Percentiles rank a stretch among this genome's conserved stretches.
Evolutionary conservation across 345 rosid genomes (phyloP).

Genomic region (Nasturtium officinale): DNA sequence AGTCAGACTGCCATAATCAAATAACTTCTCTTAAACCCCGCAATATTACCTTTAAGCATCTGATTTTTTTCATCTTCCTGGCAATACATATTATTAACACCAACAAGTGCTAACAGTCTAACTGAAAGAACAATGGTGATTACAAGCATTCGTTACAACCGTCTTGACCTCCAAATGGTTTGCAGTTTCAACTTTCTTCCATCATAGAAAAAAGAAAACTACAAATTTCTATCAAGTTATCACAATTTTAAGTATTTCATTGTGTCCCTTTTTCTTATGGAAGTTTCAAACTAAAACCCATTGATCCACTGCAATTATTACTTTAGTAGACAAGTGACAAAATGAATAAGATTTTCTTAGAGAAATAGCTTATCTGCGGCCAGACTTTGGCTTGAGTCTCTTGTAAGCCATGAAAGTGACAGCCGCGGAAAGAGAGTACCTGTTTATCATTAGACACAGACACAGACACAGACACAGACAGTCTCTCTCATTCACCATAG

Average conservation of each 20-base stretch:
- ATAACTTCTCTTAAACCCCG: not conserved
- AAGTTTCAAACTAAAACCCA: constrained; percentile 5
- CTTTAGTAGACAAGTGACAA: constrained; percentile 19
- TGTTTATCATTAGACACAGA: constrained; percentile 40
- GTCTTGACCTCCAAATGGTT: constrained; percentile 1
- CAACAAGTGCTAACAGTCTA: not conserved
- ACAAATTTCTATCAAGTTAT: not conserved
- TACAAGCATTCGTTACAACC: constrained; percentile 11
- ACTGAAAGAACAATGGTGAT: not conserved
- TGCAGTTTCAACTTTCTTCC: constrained; percentile 5
- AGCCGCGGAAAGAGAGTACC: constrained; percentile 93
- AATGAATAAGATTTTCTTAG: constrained; percentile 25
- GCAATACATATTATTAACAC: not conserved
- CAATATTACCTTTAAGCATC: not conserved
- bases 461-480: constrained; percentile 17
- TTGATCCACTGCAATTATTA: constrained; percentile 15
- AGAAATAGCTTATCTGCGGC: constrained; percentile 46
- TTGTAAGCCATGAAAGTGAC: constrained; percentile 93
- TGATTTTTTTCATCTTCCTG: not conserved
- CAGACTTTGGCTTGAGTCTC: constrained; percentile 59
- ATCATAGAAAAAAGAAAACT: not conserved
- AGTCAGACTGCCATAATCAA: not conserved
- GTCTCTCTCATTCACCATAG: constrained; percentile 1
- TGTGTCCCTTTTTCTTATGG: not conserved
- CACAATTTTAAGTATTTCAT: not conserved